These are phyloP conservation scores for Leishmania turanica DNA, from an alignment of 208 protist genomes.

Conservation along the genomic window DNA sequence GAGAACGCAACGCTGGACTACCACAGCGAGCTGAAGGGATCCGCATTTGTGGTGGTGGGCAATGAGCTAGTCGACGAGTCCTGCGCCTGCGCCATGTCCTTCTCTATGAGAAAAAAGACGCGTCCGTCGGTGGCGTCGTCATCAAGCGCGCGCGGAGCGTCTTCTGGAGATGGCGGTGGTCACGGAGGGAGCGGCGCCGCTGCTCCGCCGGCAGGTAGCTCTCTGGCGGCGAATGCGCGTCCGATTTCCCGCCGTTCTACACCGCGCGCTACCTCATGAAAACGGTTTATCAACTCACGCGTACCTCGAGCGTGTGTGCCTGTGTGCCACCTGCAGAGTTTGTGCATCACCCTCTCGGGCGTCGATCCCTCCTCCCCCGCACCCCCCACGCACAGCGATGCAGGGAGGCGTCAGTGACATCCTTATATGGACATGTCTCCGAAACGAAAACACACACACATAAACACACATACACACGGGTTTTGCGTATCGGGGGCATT, in stretches of 20 bases:
- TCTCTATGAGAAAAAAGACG: slow-evolving; percentile 70
- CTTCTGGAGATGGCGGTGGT: background rate
- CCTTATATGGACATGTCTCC: too few relatives aligned
- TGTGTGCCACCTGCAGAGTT: background rate
- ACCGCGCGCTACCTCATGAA: slow-evolving; percentile 4
- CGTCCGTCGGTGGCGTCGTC: slow-evolving; percentile 6
- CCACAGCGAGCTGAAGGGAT: slow-evolving; percentile 89
- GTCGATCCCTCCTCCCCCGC: background rate
- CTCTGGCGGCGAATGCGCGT: slow-evolving; percentile 18
- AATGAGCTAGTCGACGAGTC: slow-evolving; percentile 91
- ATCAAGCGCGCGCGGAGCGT: background rate
- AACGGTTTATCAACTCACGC: background rate
- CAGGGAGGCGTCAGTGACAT: background rate
- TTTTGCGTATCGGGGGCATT: too few relatives aligned
- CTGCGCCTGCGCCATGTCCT: slow-evolving; percentile 91
- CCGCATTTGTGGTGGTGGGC: slow-evolving; percentile 87
- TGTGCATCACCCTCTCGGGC: background rate
- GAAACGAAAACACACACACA: too few relatives aligned
- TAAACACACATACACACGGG: too few relatives aligned
- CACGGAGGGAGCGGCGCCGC: background rate
- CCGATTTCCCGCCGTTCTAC: slow-evolving; percentile 32
- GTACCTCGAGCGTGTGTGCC: background rate
- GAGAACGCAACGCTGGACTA: slow-evolving; percentile 79
- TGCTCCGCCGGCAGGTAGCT: background rate
- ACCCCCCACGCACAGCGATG: background rate